A percentile compares a stretch with the other conserved stretches of the same genome.
Evolutionary conservation across 176 grass and related monocot genomes (phyloP).

Genomic region (Ensete glaucum): DNA sequence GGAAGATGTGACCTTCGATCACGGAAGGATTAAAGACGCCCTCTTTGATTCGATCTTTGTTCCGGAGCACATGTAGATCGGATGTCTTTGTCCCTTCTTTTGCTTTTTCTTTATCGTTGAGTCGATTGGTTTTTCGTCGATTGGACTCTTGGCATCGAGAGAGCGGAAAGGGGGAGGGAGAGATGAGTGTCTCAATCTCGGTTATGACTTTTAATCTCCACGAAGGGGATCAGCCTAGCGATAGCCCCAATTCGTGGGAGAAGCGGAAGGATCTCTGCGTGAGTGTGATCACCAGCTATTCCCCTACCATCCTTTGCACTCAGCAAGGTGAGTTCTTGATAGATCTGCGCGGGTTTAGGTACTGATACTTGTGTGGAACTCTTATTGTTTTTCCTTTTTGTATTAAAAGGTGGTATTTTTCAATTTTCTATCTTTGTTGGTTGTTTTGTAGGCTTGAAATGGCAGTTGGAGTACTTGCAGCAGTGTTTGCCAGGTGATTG

Average conservation of each 20-base stretch:
- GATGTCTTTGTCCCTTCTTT: not conserved
- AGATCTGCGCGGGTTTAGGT: not conserved
- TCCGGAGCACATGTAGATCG: not conserved
- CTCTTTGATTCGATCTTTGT: constrained; percentile 2
- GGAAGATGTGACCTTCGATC: not conserved
- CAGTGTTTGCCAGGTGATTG: constrained; percentile 77
- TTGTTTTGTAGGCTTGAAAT: constrained; percentile 64
- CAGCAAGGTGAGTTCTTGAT: constrained; percentile 59
- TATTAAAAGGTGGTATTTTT: constrained; percentile 6
- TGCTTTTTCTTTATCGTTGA: too few species aligned
- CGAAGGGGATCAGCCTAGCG: constrained; percentile 64
- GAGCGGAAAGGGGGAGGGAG: not conserved
- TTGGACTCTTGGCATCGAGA: not conserved
- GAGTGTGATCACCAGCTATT: constrained; percentile 93
- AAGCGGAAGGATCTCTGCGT: constrained; percentile 83
- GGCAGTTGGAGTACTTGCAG: constrained; percentile 83
- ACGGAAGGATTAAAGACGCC: not conserved
- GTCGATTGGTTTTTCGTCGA: not conserved
- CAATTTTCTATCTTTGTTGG: constrained; percentile 4
- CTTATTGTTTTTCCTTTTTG: constrained; percentile 1
- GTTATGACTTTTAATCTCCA: constrained; percentile 87
- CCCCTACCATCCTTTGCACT: constrained; percentile 81
- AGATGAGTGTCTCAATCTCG: constrained; percentile 70
- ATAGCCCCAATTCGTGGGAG: constrained; percentile 82
- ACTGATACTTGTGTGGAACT: not conserved